Conservation (phyloP, 371 early-diverging fungal genomes). For the Rhizopus sp. region DNA sequence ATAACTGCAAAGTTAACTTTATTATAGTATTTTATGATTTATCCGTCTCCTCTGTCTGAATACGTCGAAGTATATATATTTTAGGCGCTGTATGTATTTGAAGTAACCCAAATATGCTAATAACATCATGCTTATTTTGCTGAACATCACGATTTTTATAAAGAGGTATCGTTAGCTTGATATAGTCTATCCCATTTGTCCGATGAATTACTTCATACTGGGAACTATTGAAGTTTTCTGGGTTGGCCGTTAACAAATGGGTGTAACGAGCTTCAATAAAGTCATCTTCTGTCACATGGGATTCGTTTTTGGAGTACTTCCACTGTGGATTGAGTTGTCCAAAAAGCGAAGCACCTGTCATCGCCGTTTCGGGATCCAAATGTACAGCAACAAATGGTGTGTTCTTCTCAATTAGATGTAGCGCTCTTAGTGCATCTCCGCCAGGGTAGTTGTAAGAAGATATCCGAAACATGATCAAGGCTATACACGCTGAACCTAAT, state of each 20-base stretch:
- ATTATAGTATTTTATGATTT: too few relatives aligned
- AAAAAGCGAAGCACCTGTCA: slow-evolving; percentile 88
- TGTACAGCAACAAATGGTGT: slow-evolving; percentile 58
- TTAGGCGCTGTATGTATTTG: slow-evolving; percentile 33
- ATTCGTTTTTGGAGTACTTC: slow-evolving; percentile 70
- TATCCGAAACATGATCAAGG: slow-evolving; percentile 56
- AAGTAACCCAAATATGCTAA: background rate
- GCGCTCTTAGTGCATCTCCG: slow-evolving; percentile 69
- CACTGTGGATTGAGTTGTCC: slow-evolving; percentile 52
- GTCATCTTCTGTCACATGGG: slow-evolving; percentile 44
- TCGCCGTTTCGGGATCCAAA: slow-evolving; percentile 81
- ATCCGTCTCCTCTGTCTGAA: too few relatives aligned
- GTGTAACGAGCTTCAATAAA: slow-evolving; percentile 63
- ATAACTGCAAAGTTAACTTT: too few relatives aligned
- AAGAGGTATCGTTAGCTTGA: slow-evolving; percentile 17
- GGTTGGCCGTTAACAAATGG: slow-evolving; percentile 63
- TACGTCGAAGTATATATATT: slow-evolving; percentile 29
- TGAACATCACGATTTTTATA: background rate
- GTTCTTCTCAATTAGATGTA: slow-evolving; percentile 57
- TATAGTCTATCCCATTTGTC: slow-evolving; percentile 32
- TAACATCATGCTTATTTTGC: slow-evolving; percentile 11
- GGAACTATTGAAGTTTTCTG: slow-evolving; percentile 41
- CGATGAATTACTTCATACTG: slow-evolving; percentile 44
- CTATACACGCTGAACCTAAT: slow-evolving; percentile 34
- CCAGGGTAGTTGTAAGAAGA: slow-evolving; percentile 91